These are phyloP conservation scores for Thuja plicata DNA, from an alignment of 83 land plant genomes.

Conservation along the genomic window DNA sequence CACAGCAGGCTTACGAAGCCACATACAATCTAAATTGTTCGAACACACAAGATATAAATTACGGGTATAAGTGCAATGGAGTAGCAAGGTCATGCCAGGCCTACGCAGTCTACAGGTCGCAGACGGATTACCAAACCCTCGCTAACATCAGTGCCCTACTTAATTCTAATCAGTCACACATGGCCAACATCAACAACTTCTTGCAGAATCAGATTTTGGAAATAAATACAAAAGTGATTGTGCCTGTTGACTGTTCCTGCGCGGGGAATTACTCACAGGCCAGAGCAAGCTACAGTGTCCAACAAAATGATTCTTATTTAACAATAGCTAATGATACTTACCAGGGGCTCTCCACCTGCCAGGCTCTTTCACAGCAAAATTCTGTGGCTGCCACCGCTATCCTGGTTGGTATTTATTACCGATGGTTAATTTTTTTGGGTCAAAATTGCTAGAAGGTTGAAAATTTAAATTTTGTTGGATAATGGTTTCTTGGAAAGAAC, in stretches of 20 bases:
- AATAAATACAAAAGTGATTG: constrained; percentile 22
- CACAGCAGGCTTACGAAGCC: constrained; percentile 53
- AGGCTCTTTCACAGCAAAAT: constrained; percentile 34
- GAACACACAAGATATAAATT: constrained; percentile 15
- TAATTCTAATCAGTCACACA: constrained; percentile 19
- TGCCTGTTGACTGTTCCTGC: constrained; percentile 60
- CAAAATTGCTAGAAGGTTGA: too few species aligned
- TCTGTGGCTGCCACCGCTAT: not conserved
- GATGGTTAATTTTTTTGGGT: not conserved
- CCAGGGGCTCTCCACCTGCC: constrained; percentile 58
- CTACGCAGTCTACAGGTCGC: constrained; percentile 43
- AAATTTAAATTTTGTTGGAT: too few species aligned
- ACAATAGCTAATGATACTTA: constrained; percentile 40
- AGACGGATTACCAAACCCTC: constrained; percentile 26
- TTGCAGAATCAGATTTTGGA: constrained; percentile 17
- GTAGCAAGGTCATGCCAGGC: constrained; percentile 24
- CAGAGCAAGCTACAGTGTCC: constrained; percentile 29
- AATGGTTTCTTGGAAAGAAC: too few species aligned
- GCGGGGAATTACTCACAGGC: constrained; percentile 38
- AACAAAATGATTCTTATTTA: not conserved
- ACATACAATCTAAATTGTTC: constrained; percentile 17
- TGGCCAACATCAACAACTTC: constrained; percentile 28
- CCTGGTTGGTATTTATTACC: not conserved
- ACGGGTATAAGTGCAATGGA: constrained; percentile 62
- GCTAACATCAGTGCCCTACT: constrained; percentile 39